phyloP scores from a whole-genome alignment of 805 yeast genomes.

The Candida pini region DNA sequence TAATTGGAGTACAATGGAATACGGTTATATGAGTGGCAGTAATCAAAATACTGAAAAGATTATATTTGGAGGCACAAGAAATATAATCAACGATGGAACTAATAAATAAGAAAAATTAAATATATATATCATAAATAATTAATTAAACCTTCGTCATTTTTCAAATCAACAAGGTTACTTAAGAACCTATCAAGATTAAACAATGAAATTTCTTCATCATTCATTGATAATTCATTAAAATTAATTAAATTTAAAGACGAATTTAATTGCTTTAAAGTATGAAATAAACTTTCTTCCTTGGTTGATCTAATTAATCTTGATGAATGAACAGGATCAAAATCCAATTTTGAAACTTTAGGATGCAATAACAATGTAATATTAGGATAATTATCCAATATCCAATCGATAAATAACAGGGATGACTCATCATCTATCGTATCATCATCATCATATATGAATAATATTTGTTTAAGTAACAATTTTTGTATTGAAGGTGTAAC shows the following conservation, averaged over 20 bases:
- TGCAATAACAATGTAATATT: constrained; percentile 24
- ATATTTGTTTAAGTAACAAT: constrained; percentile 7
- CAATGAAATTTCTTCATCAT: constrained; percentile 8
- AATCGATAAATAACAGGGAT: too few relatives aligned
- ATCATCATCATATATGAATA: constrained; percentile 2
- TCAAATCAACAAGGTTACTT: constrained; percentile 16
- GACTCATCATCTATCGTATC: background rate
- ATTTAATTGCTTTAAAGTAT: constrained; percentile 46
- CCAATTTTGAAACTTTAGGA: constrained; percentile 16
- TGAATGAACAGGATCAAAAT: constrained; percentile 14
- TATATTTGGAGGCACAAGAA: constrained; percentile 48
- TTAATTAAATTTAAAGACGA: constrained; percentile 20
- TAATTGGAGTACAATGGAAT: constrained; percentile 53
- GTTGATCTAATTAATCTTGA: constrained; percentile 40
- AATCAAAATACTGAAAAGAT: constrained; percentile 48
- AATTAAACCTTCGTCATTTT: background rate
- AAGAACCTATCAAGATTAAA: constrained; percentile 25
- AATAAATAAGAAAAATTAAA: constrained; percentile 2
- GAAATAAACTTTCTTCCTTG: constrained; percentile 45
- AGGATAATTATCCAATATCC: too few relatives aligned
- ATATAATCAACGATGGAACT: constrained; percentile 29
- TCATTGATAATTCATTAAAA: constrained; percentile 14
- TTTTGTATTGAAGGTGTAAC: background rate
- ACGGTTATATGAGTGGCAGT: constrained; percentile 56
- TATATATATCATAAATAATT: constrained; percentile 4